phyloP scores from a whole-genome alignment of 768 basidiomycete species.

The Leucosporidium yakuticum region DNA sequence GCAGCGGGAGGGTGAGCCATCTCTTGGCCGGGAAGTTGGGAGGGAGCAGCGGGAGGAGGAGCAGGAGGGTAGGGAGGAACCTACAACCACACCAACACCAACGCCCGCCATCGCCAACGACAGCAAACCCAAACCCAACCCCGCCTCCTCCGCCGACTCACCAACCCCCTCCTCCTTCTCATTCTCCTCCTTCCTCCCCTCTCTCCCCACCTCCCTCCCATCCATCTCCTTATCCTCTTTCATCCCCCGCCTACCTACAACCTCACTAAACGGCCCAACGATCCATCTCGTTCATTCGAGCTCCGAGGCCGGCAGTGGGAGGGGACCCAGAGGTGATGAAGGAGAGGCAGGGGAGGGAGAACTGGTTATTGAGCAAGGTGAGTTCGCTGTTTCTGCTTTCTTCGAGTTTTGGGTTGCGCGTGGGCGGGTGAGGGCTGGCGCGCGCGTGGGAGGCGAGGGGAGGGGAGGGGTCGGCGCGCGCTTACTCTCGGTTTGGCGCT shows the following conservation, averaged over 20 bases:
- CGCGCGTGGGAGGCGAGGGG: neutral
- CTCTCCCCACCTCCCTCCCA: neutral
- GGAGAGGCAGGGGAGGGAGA: slow-evolving; percentile 1
- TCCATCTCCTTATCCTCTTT: neutral
- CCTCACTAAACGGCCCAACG: no score
- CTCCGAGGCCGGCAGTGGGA: neutral
- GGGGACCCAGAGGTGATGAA: neutral
- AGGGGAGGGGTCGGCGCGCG: neutral
- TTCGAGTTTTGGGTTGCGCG: neutral
- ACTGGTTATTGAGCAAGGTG: slow-evolving; percentile 27
- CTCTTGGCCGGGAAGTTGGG: no score
- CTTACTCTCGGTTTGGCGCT: no score
- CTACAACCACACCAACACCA: no score
- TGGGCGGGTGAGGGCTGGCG: neutral
- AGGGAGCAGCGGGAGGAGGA: no score
- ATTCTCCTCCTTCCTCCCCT: slow-evolving; percentile 9
- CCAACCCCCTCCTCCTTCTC: slow-evolving; percentile 5
- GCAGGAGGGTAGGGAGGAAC: no score
- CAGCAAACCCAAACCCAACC: no score
- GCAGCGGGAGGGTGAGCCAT: no score
- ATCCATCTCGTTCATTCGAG: no score
- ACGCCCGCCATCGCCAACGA: no score
- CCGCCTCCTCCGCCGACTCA: neutral
- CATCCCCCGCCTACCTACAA: neutral
- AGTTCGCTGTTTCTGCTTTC: neutral